A percentile compares a stretch with the other conserved stretches of the same genome.
These are phyloP conservation scores for Vaccinium macrocarpon DNA, from an alignment of 148 eudicot species.

Conservation along the genomic window DNA sequence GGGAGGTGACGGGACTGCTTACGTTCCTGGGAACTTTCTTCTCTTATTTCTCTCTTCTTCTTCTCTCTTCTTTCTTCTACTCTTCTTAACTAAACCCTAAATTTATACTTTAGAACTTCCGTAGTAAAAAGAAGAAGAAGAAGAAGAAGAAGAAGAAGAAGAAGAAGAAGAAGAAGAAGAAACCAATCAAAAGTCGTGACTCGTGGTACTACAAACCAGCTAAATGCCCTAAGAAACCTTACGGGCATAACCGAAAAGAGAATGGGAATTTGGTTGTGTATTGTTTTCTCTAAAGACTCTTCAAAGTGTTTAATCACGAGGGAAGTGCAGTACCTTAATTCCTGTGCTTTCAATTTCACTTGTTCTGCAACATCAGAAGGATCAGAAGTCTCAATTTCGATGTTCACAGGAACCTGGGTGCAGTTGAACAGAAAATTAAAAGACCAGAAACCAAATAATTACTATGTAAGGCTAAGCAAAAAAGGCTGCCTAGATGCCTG, in stretches of 20 bases:
- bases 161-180: slow-evolving; percentile 12
- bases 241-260: neutral
- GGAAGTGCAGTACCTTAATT: slow-evolving; percentile 46
- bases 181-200: slow-evolving; percentile 1
- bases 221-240: neutral
- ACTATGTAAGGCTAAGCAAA: neutral
- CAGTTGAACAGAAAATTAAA: slow-evolving; percentile 8
- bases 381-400: slow-evolving; percentile 42
- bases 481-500: neutral
- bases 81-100: neutral
- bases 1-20: neutral
- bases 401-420: slow-evolving; percentile 55
- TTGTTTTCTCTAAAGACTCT: neutral
- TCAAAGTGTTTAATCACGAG: neutral
- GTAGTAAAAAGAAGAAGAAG: neutral
- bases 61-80: neutral
- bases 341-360: slow-evolving; percentile 59
- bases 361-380: slow-evolving; percentile 43
- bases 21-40: neutral
- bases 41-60: neutral
- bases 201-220: neutral
- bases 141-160: slow-evolving; percentile 3
- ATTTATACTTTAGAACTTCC: neutral
- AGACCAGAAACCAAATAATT: slow-evolving; percentile 9
- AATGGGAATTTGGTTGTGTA: neutral